Evolutionary conservation across 2,329 filamentous ascomycete species (phyloP), one percentile per base, ranked within the genome.

Genomic region (Ciborinia camelliae): DNA sequence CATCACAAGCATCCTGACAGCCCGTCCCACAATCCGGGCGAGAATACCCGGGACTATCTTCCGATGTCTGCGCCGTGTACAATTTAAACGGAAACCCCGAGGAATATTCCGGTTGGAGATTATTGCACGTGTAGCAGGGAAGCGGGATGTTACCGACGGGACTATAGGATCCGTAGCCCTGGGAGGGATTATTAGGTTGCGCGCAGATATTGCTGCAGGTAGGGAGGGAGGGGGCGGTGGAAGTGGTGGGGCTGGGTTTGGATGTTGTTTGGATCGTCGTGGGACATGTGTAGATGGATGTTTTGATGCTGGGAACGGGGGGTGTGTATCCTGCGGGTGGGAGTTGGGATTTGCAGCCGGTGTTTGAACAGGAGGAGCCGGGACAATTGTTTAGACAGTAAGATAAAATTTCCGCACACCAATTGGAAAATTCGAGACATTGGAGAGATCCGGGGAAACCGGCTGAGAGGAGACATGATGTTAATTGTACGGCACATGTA

Each of bases 141-240:
- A 85, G 75, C 28, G 77, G 75, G 62, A 86, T 84, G 66, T 77
- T 79, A 57, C 81, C 83, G 20, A 84, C 81, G 3, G 81, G 79
- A 59, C 79, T 86, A 43, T 88, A 84, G 1, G 88, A 86, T 1
- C 84, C 86, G 72, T 92, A 94, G 61, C 86, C 86, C 69, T 82
- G 84, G 73, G 82, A 81, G 69, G 84, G 82, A 76, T 77, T 81
- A 61, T 76, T 74, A n/a, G 83, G 80, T 74, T 85, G 81, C 43
- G 73, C 76, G 79, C 83, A 85, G 71, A 85, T 79, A 50, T 73
- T 73, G 26, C 64, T 66, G 69, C 81, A 80, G 64, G 81, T 82
- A 1, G 81, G 79, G 41, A 79, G 74, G 2, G 82, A 80, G 62
- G 82, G 80, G 62, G 79, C 77, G 28, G 75, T 73, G 23, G 74